Base-by-base conservation (phyloP, 1,284 basidiomycete genomes). In the Pseudozyma sp. region DNA sequence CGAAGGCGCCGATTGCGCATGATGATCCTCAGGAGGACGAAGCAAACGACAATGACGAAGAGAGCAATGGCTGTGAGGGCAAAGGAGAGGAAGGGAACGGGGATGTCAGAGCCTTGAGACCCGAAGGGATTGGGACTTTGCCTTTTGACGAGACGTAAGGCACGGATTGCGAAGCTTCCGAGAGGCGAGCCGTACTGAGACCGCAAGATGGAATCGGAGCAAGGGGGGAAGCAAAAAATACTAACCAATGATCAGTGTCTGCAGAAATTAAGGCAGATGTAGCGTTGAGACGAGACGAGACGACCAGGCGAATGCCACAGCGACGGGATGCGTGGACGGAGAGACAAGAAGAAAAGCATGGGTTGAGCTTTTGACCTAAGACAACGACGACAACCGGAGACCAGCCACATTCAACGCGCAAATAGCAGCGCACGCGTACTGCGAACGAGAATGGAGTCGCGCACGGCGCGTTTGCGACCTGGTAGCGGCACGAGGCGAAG, bases 211-310 rank as follows among this genome's bases (percentile, higher is more conserved):
- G 49, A 39, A 56, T 51, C 50, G 50, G 48, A 42, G 45, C 51
- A 66, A 46, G 37, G 31, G 47, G 31, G 39, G 48, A 34, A 56
- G 56, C 42, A 45, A 17, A 33, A 48, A 51, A 46, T 77, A 76
- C 77, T 79, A 65, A 79, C 77, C 77, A 59, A 79, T 79, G 54
- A 79, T 69, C 52, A 77, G 70, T 33, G 77, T 79, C 77, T 79
- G 62, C 45, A 46, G 44, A 40, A 33, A 43, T 11, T 0, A 49
- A 45, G 29, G 34, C 30, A 54, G 53, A 50, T 19, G 17, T n/a
- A n/a, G 34, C 14, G 31, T 52, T 52, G 30, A 7, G 13, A 37
- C 16, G 40, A 54, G 29, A 46, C 16, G 17, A 24, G 35, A 4
- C 9, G 37, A 37, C 11, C 29, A 29, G 11, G 31, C 9, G 46